Evolutionary conservation across 139 green algal genomes (phyloP).

Genomic region (Chloropicon primus): DNA sequence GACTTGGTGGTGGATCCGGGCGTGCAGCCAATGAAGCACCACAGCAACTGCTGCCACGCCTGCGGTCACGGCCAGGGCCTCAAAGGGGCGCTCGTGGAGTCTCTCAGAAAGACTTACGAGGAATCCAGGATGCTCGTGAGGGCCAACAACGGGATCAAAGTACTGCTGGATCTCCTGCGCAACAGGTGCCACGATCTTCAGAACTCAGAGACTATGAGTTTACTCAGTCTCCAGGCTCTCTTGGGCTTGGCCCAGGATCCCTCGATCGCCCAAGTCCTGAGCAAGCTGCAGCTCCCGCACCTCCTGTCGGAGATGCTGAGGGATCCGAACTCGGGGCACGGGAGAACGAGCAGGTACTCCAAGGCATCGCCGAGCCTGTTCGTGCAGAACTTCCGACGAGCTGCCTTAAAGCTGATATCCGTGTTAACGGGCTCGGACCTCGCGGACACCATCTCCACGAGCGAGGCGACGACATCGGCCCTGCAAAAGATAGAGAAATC

Average conservation of each 20-base stretch:
- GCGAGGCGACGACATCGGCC: constrained; percentile 36
- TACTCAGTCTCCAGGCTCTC: constrained; percentile 29
- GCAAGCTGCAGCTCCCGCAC: constrained; percentile 43
- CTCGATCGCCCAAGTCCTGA: constrained; percentile 45
- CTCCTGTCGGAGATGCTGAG: constrained; percentile 42
- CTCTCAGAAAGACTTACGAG: constrained; percentile 30
- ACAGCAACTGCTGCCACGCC: too few relatives aligned
- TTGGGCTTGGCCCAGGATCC: constrained; percentile 38
- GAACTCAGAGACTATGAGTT: constrained; percentile 20
- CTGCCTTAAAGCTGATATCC: constrained; percentile 23
- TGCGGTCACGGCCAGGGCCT: too few relatives aligned
- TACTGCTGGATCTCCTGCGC: constrained; percentile 31
- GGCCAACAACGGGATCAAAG: constrained; percentile 35
- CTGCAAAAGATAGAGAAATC: constrained; percentile 55
- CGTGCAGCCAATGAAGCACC: too few relatives aligned
- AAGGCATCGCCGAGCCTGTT: neutral
- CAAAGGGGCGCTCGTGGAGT: neutral
- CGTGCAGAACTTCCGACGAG: constrained; percentile 10
- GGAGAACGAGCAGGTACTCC: too few relatives aligned
- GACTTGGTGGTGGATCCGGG: constrained; percentile 16
- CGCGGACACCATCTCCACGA: constrained; percentile 11
- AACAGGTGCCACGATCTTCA: constrained; percentile 15
- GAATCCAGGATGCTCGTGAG: constrained; percentile 29
- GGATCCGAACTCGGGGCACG: constrained; percentile 17
- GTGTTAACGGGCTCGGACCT: neutral